Evolutionary conservation across 202 grass and related monocot species (phyloP), one percentile per base, ranked within the genome.

Genomic region (Alloteropsis angusta): DNA sequence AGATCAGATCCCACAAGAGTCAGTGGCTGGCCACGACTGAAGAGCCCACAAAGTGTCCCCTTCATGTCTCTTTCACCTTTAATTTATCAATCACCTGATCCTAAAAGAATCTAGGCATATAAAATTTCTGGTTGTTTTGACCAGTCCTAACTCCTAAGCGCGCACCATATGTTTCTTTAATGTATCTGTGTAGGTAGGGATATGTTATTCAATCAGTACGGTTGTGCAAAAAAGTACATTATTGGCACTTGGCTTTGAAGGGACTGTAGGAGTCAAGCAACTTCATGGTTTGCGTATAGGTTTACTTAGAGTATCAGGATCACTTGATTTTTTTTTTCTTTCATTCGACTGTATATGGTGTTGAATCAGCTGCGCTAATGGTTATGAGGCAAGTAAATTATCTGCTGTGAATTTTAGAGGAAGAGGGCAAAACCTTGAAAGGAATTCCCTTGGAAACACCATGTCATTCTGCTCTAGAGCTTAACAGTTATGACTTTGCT

Each of bases 61-160:
- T 43, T 45, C 55, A 50, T 69, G 70, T 79, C 70, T 87, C 68
- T 78, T 80, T 86, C 75, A 80, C 69, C 76, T 83, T 68, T 87
- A 75, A 71, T 86, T 72, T 86, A 86, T 72, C 83, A 86, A 86
- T 80, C 62, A 76, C 71, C 56, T 80, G 75, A 83, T 83, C 54
- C 75, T 71, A 83, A 86, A 86, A 71, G 88, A 83, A 86, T 83
- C 84, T 83, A 74, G 57, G 44, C 47, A 50, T 75, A 85, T 80
- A 54, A 80, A 84, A 69, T 78, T 70, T 72, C 75, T 50, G 58
- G 62, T 69, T 79, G 60, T 44, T 86, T 90, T 90, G 75, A 86
- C 80, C 68, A 80, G 70, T 72, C 80, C 63, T 84, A 60, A 80
- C 63, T 72, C 80, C 63, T 84, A 60, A 85, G 46, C 44, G 52